Conservation (phyloP, 2,329 filamentous ascomycete species). For the Xylaria multiplex region DNA sequence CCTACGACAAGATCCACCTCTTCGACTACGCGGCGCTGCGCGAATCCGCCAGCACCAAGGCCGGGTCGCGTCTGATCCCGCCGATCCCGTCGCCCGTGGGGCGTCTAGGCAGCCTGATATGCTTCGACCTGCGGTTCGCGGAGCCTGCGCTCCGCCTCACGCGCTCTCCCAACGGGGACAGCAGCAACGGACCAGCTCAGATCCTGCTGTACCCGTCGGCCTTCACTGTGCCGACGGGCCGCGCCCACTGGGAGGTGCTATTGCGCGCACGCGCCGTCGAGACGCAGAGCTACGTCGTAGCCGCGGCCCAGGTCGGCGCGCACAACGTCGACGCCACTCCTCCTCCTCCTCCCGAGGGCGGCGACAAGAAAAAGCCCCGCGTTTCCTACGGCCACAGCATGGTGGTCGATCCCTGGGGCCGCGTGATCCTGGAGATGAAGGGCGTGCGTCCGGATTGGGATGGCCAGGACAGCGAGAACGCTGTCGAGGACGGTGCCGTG, state of each 20-base stretch:
- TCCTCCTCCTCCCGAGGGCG: neutral
- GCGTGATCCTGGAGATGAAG: slow-evolving; percentile 72
- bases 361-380: slow-evolving; percentile 60
- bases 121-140: slow-evolving; percentile 89
- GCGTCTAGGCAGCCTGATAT: slow-evolving; percentile 81
- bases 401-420: slow-evolving; percentile 88
- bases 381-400: slow-evolving; percentile 87
- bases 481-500: slow-evolving; percentile 50
- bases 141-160: slow-evolving; percentile 77
- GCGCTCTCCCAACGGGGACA: slow-evolving; percentile 45
- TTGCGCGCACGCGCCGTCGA: slow-evolving; percentile 86
- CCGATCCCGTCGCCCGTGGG: slow-evolving; percentile 81
- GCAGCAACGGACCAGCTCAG: slow-evolving; percentile 63
- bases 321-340: slow-evolving; percentile 59
- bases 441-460: slow-evolving; percentile 58
- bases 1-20: slow-evolving; percentile 90
- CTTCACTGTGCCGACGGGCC: slow-evolving; percentile 87
- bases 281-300: slow-evolving; percentile 86
- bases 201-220: slow-evolving; percentile 88
- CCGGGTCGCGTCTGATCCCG: slow-evolving; percentile 69
- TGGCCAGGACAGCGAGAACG: slow-evolving; percentile 48
- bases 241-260: slow-evolving; percentile 85
- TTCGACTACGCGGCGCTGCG: slow-evolving; percentile 74
- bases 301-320: slow-evolving; percentile 81
- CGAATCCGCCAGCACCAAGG: slow-evolving; percentile 71